A percentile compares a stretch with the other conserved stretches of the same genome.
phyloP scores from a whole-genome alignment of 495 filamentous ascomycete species.

The Aspergillus steynii region DNA sequence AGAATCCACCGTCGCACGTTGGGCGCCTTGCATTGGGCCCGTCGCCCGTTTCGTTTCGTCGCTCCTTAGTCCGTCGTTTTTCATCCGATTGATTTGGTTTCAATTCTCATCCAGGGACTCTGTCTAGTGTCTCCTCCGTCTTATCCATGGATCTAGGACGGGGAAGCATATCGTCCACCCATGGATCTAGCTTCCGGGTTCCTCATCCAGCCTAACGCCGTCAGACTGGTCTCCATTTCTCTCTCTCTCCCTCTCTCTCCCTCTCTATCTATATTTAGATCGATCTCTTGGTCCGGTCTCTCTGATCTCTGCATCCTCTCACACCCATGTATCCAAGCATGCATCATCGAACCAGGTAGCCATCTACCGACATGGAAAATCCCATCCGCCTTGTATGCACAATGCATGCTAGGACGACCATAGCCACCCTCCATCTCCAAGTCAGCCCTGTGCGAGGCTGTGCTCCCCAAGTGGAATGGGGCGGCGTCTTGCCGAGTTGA shows the following conservation, averaged over 20 bases:
- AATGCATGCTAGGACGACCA: not conserved
- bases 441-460: conserved; percentile 8
- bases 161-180: too few relatives aligned
- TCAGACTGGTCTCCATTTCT: too few relatives aligned
- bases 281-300: not conserved
- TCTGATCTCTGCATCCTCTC: not conserved
- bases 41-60: not conserved
- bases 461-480: not conserved
- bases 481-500: not conserved
- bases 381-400: not conserved
- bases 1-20: not conserved
- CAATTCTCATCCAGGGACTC: not conserved
- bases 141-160: too few relatives aligned
- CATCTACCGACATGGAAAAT: not conserved
- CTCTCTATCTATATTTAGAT: too few relatives aligned
- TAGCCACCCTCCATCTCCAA: not conserved
- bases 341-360: not conserved
- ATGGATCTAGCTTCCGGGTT: too few relatives aligned
- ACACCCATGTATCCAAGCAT: not conserved
- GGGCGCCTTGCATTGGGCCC: not conserved
- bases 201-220: too few relatives aligned
- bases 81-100: not conserved
- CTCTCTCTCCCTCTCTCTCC: too few relatives aligned
- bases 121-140: too few relatives aligned
- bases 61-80: not conserved